These are phyloP conservation scores for Kazachstania kunashirensis DNA, from an alignment of 805 yeast species.

Conservation along the genomic window DNA sequence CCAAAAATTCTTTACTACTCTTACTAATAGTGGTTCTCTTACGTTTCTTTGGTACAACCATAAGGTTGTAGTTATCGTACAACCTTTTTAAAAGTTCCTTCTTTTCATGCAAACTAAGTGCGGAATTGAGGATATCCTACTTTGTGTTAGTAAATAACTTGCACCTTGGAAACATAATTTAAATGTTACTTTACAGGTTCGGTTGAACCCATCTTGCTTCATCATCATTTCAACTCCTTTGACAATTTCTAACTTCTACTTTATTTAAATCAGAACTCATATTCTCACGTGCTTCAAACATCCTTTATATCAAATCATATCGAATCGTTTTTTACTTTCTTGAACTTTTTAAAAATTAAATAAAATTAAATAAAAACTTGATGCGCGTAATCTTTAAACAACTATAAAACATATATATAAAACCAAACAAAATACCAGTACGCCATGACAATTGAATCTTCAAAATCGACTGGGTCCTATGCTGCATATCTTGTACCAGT, in stretches of 20 bases:
- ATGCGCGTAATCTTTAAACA: background rate
- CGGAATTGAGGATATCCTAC: conserved; percentile 6
- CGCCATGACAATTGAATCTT: background rate
- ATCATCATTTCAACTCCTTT: too few species aligned
- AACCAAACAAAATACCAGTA: background rate
- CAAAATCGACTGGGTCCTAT: background rate
- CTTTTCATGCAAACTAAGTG: conserved; percentile 5
- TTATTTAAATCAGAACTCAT: too few species aligned
- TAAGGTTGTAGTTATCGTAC: conserved; percentile 3
- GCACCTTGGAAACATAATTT: too few species aligned
- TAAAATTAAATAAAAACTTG: background rate
- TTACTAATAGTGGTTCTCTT: conserved; percentile 1
- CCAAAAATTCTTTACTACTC: background rate
- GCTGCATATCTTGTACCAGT: conserved; percentile 1
- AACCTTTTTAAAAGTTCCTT: conserved; percentile 6
- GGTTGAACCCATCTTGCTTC: too few species aligned
- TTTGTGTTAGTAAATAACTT: background rate
- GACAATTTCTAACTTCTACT: too few species aligned
- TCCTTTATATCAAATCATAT: too few species aligned
- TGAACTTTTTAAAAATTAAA: background rate
- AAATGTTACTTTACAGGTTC: conserved; percentile 1
- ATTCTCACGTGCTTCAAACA: too few species aligned
- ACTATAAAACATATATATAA: background rate
- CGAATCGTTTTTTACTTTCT: too few species aligned
- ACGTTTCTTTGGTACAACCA: background rate